These are phyloP conservation scores for Boehmeria nivea DNA, from an alignment of 306 rosid species.

Conservation along the genomic window DNA sequence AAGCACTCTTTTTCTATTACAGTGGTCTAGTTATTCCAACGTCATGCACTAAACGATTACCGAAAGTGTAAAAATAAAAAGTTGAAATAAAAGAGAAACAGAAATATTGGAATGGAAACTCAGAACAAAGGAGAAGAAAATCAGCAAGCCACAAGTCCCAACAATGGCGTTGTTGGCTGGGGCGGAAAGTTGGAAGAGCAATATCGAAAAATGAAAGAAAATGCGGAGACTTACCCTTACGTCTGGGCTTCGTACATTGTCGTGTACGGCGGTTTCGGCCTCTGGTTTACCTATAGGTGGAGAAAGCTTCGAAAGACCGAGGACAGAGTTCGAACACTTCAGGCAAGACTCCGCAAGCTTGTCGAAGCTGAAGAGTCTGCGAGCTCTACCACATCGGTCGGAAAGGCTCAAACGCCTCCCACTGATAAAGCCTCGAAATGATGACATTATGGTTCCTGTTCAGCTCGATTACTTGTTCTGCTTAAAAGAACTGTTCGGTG, in stretches of 20 bases:
- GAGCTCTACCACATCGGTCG: conserved; percentile 31
- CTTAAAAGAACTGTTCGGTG: not conserved
- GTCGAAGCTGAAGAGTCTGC: conserved; percentile 51
- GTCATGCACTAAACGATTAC: too few species aligned
- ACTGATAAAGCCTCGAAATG: conserved; percentile 29
- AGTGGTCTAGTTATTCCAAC: not conserved
- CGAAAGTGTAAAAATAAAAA: too few species aligned
- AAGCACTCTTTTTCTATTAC: not conserved
- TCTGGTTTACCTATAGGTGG: conserved; percentile 68
- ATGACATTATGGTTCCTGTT: not conserved
- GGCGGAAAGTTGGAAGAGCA: conserved; percentile 38
- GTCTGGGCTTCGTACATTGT: conserved; percentile 81
- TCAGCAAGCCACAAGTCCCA: conserved; percentile 28
- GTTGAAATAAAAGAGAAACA: too few species aligned
- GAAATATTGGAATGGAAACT: conserved; percentile 21
- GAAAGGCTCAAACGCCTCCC: conserved; percentile 38
- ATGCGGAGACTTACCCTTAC: conserved; percentile 72
- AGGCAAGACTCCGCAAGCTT: conserved; percentile 50
- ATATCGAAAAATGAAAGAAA: conserved; percentile 52
- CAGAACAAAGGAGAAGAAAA: conserved; percentile 37
- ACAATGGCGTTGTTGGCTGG: conserved; percentile 29
- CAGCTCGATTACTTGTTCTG: not conserved
- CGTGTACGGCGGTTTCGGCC: conserved; percentile 69
- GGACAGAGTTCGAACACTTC: conserved; percentile 53
- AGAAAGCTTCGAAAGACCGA: conserved; percentile 79